Evolutionary conservation across 1,284 basidiomycete genomes (phyloP), one percentile per base, ranked within the genome.

Genomic region (Moniliophthora roreri): DNA sequence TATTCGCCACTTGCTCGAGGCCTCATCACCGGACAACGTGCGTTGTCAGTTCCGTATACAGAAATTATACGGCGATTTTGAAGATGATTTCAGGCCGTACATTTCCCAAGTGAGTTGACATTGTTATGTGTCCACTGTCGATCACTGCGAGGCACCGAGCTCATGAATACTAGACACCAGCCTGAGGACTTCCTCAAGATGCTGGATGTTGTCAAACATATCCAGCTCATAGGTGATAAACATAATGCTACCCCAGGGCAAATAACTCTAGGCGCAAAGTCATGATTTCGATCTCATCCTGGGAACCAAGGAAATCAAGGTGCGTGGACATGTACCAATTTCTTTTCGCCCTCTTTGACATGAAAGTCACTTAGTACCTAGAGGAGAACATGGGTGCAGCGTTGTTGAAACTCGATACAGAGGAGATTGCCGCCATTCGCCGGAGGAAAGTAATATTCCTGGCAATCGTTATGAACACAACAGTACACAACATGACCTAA

Each of bases 61-160:
- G 76, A 76, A 73, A 66, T 74, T 72, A 7, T 67, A 69, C 2
- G 74, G 76, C 21, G 82, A 85, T 59, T 76, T 87, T 50, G 72
- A 74, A 9, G 70, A 74, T 23, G 76, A 69, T 35, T 60, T 71
- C 74, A 53, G 70, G 78, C 13, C 59, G 62, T 7, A 46, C 15
- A 0, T 56, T 76, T 35, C 74, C 70, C 32, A 70, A 69, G 69
- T 77, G 53, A 28, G 61, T 47, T 35, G 15, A n/a, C n/a, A 32
- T 18, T 10, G 42, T 26, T 20, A 38, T 21, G 18, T n/a, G n/a
- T n/a, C n/a, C 41, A 44, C 24, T 46, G 18, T 21, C 16, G 39
- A n/a, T 40, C n/a, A 37, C 28, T 47, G 21, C 21, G 18, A 38
- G 18, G 10, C 9, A 32, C 21, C n/a, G n/a, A n/a, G 36, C 39